Evolutionary conservation across 495 filamentous ascomycete genomes (phyloP).

Genomic region (Aspergillus ellipticus): DNA sequence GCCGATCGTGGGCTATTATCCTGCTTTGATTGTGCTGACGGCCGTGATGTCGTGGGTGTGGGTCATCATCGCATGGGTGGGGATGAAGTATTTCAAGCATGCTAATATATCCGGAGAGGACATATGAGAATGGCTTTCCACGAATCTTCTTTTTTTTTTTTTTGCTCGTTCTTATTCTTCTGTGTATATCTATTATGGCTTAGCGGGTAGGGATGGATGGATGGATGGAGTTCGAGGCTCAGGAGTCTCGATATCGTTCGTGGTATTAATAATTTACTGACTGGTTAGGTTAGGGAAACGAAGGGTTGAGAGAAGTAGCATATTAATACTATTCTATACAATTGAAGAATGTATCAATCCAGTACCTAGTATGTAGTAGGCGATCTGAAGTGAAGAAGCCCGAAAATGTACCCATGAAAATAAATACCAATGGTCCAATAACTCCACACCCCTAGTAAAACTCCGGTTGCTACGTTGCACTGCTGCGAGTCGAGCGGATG

Average conservation of each 20-base stretch:
- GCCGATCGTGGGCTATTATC: conserved; percentile 96
- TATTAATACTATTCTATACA: background rate
- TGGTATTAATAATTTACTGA: background rate
- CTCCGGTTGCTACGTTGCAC: too few species aligned
- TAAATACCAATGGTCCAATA: too few species aligned
- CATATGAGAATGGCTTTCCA: conserved; percentile 28
- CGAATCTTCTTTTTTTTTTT: background rate
- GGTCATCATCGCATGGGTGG: conserved; percentile 94
- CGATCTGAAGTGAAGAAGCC: too few species aligned
- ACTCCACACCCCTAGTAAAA: too few species aligned
- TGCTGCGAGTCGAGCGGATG: too few species aligned
- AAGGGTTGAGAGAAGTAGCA: background rate
- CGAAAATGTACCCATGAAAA: too few species aligned
- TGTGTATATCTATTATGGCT: background rate
- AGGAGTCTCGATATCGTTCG: background rate
- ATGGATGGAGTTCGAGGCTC: background rate
- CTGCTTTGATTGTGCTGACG: conserved; percentile 86
- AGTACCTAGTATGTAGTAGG: too few species aligned
- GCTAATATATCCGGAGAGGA: conserved; percentile 73
- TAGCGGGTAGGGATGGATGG: background rate
- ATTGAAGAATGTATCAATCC: background rate
- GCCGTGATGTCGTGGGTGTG: conserved; percentile 98
- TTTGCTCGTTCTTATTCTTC: background rate
- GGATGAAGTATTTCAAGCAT: conserved; percentile 99
- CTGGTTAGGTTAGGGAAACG: too few species aligned